Evolutionary conservation across 441 rosid species (phyloP).

Genomic region (Euphorbia schlechtendalii): DNA sequence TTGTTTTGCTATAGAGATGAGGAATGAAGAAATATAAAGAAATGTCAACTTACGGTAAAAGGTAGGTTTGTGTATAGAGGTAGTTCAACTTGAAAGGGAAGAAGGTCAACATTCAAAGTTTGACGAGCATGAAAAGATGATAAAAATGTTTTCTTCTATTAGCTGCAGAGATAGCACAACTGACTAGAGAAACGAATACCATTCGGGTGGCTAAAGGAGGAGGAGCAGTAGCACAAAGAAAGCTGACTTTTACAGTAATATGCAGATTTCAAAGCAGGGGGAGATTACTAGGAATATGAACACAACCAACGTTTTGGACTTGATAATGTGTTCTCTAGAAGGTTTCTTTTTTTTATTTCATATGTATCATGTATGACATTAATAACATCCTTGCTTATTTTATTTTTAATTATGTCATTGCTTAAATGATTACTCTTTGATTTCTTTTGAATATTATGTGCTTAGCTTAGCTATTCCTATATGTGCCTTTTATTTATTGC

Average conservation of each 20-base stretch:
- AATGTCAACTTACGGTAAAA: too few relatives aligned
- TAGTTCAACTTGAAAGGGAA: too few relatives aligned
- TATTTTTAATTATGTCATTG: slow-evolving; percentile 3
- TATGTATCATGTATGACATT: background rate
- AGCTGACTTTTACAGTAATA: background rate
- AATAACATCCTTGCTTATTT: background rate
- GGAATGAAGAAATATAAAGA: too few relatives aligned
- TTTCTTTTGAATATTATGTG: too few relatives aligned
- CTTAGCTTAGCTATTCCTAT: too few relatives aligned
- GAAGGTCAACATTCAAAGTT: background rate
- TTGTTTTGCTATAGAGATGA: background rate
- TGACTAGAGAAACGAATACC: too few relatives aligned
- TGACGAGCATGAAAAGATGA: background rate
- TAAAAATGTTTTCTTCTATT: too few relatives aligned
- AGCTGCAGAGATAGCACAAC: too few relatives aligned
- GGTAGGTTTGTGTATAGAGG: too few relatives aligned
- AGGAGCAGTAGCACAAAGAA: background rate
- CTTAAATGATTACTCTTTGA: background rate
- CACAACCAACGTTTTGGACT: slow-evolving; percentile 4
- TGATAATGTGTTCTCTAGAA: background rate
- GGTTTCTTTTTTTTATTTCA: background rate
- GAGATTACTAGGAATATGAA: background rate
- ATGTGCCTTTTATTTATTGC: too few relatives aligned
- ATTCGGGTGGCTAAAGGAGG: too few relatives aligned
- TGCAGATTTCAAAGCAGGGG: background rate